Base-by-base conservation (phyloP, 768 basidiomycete genomes). In the Boletus reticuloceps region DNA sequence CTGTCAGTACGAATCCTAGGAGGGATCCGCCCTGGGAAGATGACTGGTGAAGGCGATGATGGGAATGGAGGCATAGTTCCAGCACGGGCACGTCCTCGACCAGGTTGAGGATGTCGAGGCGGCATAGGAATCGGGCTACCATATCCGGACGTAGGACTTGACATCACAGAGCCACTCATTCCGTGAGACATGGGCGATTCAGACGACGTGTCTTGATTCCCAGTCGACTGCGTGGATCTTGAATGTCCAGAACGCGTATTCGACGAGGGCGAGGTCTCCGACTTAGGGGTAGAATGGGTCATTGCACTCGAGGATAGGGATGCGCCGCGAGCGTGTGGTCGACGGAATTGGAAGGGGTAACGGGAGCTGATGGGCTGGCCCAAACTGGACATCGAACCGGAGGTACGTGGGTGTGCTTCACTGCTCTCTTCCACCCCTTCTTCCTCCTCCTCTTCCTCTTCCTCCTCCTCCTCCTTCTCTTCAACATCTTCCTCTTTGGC, bases 381-480 rank as follows among this genome's bases (percentile, higher is more conserved):
- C 6, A 94, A 80, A 57, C 87, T 89, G 4, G 91, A 93, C 85
- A 94, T 84, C 9, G 91, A 93, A 19, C 84, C 88, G 1, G 89
- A 90, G 6, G 82, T 86, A 17, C 85, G 79, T 40, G 82, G 83
- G 5, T 84, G 80, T 1, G 85, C 85, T 40, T 76, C 77, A 43
- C 78, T 79, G 49, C 74, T 75, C 41, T 72, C 74, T 40, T 69
- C 72, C 6, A 39, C 58, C 22, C 72, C 76, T 22, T 69, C 74
- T 14, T 63, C 71, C 1, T 75, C 79, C 1, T 74, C 80, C 37
- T 80, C 81, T 13, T 77, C 80, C 1, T 69, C 76, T 2, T 72
- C 77, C 0, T 76, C 75, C 0, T 76, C 60, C 0, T 50, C 60
- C 0, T 43, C 60, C 0, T 52, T 47, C 6, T 41, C 50, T 2